Base-by-base conservation (phyloP, 2,329 filamentous ascomycete species). In the Botrytis aclada region DNA sequence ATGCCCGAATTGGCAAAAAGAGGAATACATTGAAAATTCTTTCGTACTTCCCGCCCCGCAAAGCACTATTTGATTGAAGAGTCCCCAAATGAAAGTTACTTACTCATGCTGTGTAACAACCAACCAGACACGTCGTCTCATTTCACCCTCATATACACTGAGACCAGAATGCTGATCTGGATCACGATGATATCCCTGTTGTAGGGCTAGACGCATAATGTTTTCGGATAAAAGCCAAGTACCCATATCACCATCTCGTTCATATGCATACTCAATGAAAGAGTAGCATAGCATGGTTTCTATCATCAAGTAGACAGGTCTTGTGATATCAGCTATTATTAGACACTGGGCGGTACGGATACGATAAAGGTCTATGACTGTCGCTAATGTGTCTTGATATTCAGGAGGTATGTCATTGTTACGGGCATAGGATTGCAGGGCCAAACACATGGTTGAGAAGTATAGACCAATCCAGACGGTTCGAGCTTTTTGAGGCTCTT, bases 111-210 rank as follows among this genome's bases (percentile, higher is more conserved):
- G 88, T 34, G 83, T 81, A 9, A 84, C 84, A 74, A 87, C 81
- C 74, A 85, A 84, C 87, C 87, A 89, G 76, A 86, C 81, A 71
- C 90, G 84, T 45, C 89, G 84, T 74, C 90, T 85, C 88, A 92
- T 94, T 81, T 89, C 87, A 14, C 84, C 84, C 73, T 88, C 84
- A 72, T 86, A 88, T 0, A 85, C 81, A 1, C 84, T 82, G 39
- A 89, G 83, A 69, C 83, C 83, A 6, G 84, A 83, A 74, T 88
- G 80, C 76, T 85, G 84, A 76, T 81, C 83, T 1, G 87, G 85
- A 76, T 89, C 87, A 29, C 87, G 85, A 77, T 89, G 87, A n/a
- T 88, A 82, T 20, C 87, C 87, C 84, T 88, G 87, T 78, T 87
- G 87, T 65, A 89, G 80, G 82, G 88, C 87, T 4, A 89, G 79